phyloP scores from a whole-genome alignment of 768 basidiomycete genomes.

The Cubamyces lactineus region DNA sequence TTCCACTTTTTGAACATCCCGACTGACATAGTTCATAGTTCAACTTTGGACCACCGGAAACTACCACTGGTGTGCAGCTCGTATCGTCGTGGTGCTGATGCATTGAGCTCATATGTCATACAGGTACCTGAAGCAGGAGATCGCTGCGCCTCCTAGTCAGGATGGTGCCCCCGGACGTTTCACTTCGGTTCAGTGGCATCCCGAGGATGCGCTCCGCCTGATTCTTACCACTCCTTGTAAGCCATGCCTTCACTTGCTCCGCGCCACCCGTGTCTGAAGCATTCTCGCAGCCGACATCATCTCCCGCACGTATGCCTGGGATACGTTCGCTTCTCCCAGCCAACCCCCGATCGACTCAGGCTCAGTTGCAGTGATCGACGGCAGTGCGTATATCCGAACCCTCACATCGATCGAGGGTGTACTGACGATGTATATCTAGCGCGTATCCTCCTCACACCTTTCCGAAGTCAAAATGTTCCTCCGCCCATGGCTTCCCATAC shows the following conservation, averaged over 20 bases:
- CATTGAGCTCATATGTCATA: too few relatives aligned
- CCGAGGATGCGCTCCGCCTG: slow-evolving; percentile 70
- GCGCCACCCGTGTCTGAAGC: slow-evolving; percentile 13
- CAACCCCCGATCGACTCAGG: slow-evolving; percentile 77
- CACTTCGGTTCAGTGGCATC: slow-evolving; percentile 83
- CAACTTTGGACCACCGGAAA: slow-evolving; percentile 96
- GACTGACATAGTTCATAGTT: slow-evolving; percentile 47
- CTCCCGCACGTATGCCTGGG: slow-evolving; percentile 73
- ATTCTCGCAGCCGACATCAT: slow-evolving; percentile 51
- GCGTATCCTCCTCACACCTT: slow-evolving; percentile 82
- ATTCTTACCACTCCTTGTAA: slow-evolving; percentile 69
- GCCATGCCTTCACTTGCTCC: slow-evolving; percentile 26
- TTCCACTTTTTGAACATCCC: not conserved
- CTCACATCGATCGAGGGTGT: not conserved
- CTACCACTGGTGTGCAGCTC: slow-evolving; percentile 76
- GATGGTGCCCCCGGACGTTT: slow-evolving; percentile 52
- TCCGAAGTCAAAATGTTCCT: slow-evolving; percentile 93
- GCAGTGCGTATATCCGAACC: slow-evolving; percentile 57
- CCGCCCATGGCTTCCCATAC: slow-evolving; percentile 90
- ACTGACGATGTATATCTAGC: slow-evolving; percentile 46
- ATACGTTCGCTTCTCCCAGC: slow-evolving; percentile 65
- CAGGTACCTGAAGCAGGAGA: slow-evolving; percentile 94
- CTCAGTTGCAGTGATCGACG: slow-evolving; percentile 87
- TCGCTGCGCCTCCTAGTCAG: slow-evolving; percentile 49
- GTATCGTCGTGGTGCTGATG: not conserved